Percentiles rank a stretch among this genome's conserved stretches.
phyloP scores from a whole-genome alignment of 495 filamentous ascomycete genomes.

The Podospora fimiseda region DNA sequence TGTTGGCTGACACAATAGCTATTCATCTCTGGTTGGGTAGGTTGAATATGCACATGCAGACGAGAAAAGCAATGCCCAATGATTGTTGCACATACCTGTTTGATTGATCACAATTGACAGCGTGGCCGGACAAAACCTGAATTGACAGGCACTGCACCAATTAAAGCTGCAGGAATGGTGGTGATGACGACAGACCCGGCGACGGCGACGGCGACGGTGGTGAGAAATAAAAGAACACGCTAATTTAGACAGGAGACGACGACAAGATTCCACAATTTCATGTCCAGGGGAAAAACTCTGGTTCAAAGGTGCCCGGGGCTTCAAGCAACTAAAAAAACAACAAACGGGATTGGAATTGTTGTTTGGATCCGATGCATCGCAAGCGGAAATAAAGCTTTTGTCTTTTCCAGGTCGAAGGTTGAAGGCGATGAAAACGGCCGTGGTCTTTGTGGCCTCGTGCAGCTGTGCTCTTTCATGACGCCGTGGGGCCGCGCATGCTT shows the following conservation, averaged over 20 bases:
- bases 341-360: conserved; percentile 2
- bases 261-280: too few species aligned
- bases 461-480: conserved; percentile 16
- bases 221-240: background rate
- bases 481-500: conserved; percentile 11
- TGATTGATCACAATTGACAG: conserved; percentile 4
- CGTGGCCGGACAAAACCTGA: conserved; percentile 3
- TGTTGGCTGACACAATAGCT: background rate
- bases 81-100: background rate
- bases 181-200: background rate
- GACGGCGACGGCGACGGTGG: background rate
- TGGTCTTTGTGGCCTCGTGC: conserved; percentile 15
- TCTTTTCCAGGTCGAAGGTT: conserved; percentile 2
- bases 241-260: too few species aligned
- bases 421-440: conserved; percentile 23
- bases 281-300: too few species aligned
- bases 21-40: background rate
- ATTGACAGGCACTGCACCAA: background rate
- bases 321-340: conserved; percentile 17
- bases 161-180: background rate
- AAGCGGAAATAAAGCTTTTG: conserved; percentile 27
- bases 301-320: background rate
- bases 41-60: background rate
- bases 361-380: conserved; percentile 12
- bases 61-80: background rate